Conservation (phyloP, 768 basidiomycete species). For the Podaxis sp. region DNA sequence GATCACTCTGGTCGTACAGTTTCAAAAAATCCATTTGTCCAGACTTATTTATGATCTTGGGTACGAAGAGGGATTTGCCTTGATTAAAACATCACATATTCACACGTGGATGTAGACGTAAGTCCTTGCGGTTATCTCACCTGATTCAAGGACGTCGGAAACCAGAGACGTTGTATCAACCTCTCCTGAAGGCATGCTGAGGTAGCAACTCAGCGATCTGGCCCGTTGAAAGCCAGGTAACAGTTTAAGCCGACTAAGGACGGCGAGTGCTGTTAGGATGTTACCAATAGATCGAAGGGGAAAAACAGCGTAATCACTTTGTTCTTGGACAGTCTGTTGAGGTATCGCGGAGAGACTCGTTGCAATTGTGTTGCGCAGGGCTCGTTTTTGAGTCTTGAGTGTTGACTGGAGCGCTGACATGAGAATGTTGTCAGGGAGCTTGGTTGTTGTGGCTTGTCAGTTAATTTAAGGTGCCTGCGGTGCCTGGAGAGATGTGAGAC, state of each 20-base stretch:
- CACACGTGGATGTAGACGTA: background rate
- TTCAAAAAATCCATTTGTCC: constrained; percentile 64
- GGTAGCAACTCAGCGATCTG: constrained; percentile 63
- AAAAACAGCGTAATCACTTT: constrained; percentile 41
- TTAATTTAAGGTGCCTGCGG: background rate
- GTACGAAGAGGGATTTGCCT: constrained; percentile 71
- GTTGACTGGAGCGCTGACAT: constrained; percentile 10
- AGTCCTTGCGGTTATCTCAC: constrained; percentile 30
- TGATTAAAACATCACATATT: background rate
- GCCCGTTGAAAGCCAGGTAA: constrained; percentile 47
- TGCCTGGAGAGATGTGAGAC: background rate
- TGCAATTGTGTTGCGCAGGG: constrained; percentile 47
- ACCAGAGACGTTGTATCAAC: constrained; percentile 54
- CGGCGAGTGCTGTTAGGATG: constrained; percentile 34
- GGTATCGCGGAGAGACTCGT: constrained; percentile 41
- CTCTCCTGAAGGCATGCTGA: constrained; percentile 76
- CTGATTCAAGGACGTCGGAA: constrained; percentile 45
- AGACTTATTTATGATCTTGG: constrained; percentile 44
- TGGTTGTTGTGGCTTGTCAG: background rate
- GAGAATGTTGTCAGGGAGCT: background rate
- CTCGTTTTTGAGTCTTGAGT: constrained; percentile 40
- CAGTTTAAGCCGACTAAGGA: constrained; percentile 43
- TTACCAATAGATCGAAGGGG: background rate
- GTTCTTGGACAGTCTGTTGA: constrained; percentile 42
- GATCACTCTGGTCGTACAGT: constrained; percentile 55